Evolutionary conservation across 2,329 filamentous ascomycete species (phyloP).

Genomic region (Tolypocladium amazonense): DNA sequence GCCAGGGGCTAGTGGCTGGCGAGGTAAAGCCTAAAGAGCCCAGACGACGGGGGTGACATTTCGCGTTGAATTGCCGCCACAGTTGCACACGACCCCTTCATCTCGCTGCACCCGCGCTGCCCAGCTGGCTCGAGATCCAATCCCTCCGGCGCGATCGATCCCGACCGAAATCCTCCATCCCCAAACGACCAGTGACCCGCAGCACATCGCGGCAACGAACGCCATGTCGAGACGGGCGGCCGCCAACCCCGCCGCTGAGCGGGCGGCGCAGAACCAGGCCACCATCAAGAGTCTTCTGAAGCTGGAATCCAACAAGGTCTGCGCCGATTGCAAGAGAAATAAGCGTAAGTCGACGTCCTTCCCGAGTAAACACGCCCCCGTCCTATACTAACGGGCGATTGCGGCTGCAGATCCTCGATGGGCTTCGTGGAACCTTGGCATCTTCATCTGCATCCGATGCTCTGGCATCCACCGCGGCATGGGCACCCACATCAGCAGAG

Average conservation of each 20-base stretch:
- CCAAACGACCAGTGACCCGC: not conserved
- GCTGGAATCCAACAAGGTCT: constrained; percentile 89
- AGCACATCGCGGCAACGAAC: not conserved
- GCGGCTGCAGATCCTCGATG: constrained; percentile 71
- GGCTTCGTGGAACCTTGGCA: constrained; percentile 97
- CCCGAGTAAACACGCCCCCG: not conserved
- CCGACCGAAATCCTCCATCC: not conserved
- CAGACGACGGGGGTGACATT: not conserved
- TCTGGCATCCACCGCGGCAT: constrained; percentile 98
- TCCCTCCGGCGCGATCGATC: not conserved
- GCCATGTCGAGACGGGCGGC: constrained; percentile 65
- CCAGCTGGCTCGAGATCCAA: not conserved
- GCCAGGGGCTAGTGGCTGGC: not conserved
- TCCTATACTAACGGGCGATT: not conserved
- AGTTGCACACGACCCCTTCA: not conserved
- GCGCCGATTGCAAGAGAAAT: constrained; percentile 97
- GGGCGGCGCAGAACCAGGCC: constrained; percentile 84
- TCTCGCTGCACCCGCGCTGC: not conserved
- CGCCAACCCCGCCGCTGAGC: constrained; percentile 69
- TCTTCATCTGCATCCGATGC: constrained; percentile 97
- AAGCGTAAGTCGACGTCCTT: constrained; percentile 58
- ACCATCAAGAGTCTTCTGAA: constrained; percentile 94
- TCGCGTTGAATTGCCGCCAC: not conserved
- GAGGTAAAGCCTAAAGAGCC: constrained; percentile 1
- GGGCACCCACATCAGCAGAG: constrained; percentile 96